Base-by-base conservation (phyloP, 257 asterid genomes). In the Solanum corneliomulleri region DNA sequence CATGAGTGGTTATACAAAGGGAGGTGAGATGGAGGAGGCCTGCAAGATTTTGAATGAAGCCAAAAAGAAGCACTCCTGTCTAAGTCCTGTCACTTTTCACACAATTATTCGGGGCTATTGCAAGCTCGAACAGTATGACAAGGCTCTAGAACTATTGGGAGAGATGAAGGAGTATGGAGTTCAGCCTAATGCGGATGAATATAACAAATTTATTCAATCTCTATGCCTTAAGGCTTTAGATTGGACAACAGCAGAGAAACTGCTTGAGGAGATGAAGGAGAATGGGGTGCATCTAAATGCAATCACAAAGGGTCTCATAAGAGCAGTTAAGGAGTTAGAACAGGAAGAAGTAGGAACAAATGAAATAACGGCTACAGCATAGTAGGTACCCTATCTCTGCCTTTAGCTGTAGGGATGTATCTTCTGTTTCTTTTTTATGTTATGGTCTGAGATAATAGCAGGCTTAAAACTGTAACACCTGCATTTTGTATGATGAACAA, bases 141-240 rank as follows among this genome's bases (percentile, higher is more conserved):
- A 74, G 91, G 98, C 99, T 68, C 88, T 96, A 89, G 82, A 87
- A 78, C 80, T 94, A 90, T 86, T 94, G 86, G 81, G 90, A 49
- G 98, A 95, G 93, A 94, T 95, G 99, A 92, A 92, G 91, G 88
- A 90, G 81, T 88, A 89, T 33, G 97, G 98, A 25, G 91, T 97
- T 74, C 86, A 76, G 68, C 95, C 98, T 13, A 91, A 64, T 85
- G 96, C 91, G 13, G 95, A 92, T 45, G 98, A 94, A 92, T 97
- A 93, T 88, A 93, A 93, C 89, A 95, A 95, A 83, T 91, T 97
- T 89, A 95, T 97, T 78, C 93, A 93, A 89, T 93, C 98, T 72
- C 96, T 95, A 85, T 97, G 99, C 93, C 84, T 93, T 6, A 94
- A 95, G 92, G 95, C 93, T 89, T 91, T 94, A 71, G 98, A 97